These are phyloP conservation scores for Emergomyces pasteurianus DNA, from an alignment of 2,329 filamentous ascomycete genomes.

Conservation along the genomic window DNA sequence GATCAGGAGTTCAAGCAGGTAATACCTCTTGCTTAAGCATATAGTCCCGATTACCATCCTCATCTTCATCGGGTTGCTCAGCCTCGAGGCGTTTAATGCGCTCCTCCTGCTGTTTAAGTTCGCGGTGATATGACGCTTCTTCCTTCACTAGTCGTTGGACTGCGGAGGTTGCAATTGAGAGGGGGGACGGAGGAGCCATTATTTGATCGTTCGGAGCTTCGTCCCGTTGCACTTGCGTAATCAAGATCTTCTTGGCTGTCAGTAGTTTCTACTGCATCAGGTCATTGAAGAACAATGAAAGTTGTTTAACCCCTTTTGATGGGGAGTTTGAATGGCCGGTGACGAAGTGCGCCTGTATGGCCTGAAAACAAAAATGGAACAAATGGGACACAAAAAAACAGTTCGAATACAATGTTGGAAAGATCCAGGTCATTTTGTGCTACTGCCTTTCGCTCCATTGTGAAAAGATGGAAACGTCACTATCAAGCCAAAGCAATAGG, in stretches of 20 bases:
- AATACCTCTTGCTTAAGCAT: slow-evolving; percentile 76
- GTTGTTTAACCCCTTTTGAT: no score
- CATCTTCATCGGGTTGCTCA: slow-evolving; percentile 42
- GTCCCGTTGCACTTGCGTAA: slow-evolving; percentile 3
- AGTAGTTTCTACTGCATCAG: not conserved
- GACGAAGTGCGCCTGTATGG: not conserved
- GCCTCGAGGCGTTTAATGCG: slow-evolving; percentile 57
- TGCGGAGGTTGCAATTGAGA: slow-evolving; percentile 67
- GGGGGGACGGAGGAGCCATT: slow-evolving; percentile 67
- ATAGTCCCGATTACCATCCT: slow-evolving; percentile 68
- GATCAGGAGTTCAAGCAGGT: not conserved
- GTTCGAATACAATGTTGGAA: not conserved
- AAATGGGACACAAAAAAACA: not conserved
- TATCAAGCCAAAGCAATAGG: not conserved
- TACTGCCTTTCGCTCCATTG: not conserved
- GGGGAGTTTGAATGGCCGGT: not conserved
- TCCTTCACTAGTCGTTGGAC: slow-evolving; percentile 83
- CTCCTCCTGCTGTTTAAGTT: slow-evolving; percentile 62
- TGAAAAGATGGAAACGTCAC: not conserved
- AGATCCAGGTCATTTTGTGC: not conserved
- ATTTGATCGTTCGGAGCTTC: slow-evolving; percentile 6
- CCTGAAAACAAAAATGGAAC: not conserved
- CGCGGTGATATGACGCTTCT: slow-evolving; percentile 78
- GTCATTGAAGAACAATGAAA: not conserved
- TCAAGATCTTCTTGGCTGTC: not conserved